Evolutionary conservation across 495 filamentous ascomycete species (phyloP), one percentile per base, ranked within the genome.

Genomic region (Penicillium arizonense): DNA sequence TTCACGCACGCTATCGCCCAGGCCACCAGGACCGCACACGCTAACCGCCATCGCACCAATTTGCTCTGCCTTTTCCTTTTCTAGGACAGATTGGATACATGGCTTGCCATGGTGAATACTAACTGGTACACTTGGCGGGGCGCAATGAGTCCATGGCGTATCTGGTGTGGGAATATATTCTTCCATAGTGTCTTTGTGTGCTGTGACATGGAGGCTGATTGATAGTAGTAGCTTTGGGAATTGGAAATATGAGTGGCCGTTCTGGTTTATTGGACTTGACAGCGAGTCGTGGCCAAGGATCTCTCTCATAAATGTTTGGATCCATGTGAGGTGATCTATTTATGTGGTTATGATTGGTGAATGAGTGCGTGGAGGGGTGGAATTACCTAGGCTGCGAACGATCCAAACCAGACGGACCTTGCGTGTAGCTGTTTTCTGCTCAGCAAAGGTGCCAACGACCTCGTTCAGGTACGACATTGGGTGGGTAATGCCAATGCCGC

Each of bases 401-500:
- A 73, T 69, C 75, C 73, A 76, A 0, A 76, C 53, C 12, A 77
- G 54, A 24, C 54, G 69, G 0, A 75, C 66, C 12, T 63, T 72
- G 3, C 76, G 77, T 11, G 76, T 77, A 6, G 73, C 72, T 4
- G 66, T 68, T 14, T 71, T 73, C 26, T 69, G 64, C 18, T 61
- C 50, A 26, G 67, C 57, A 44, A 74, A 75, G 5, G 70, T 74
- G 9, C 62, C 53, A 21, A 83, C 53, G 7, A 82, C 73, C 48
- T 79, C 71, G 48, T 76, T 74, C 30, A 83, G 37, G 57, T 81
- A 81, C 11, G 73, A 75, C 61, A 82, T 75, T 40, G 79, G 75
- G 58, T 84, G 80, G 7, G 81, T 84, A 54, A 84, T 83, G 12
- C 81, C 81, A 51, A 84, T 80, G 32, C 81, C 81, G 1, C 78